A percentile compares a stretch with the other conserved stretches of the same genome.
Evolutionary conservation across 1,284 basidiomycete species (phyloP).

Genomic region (Ceratobasidium sp.): DNA sequence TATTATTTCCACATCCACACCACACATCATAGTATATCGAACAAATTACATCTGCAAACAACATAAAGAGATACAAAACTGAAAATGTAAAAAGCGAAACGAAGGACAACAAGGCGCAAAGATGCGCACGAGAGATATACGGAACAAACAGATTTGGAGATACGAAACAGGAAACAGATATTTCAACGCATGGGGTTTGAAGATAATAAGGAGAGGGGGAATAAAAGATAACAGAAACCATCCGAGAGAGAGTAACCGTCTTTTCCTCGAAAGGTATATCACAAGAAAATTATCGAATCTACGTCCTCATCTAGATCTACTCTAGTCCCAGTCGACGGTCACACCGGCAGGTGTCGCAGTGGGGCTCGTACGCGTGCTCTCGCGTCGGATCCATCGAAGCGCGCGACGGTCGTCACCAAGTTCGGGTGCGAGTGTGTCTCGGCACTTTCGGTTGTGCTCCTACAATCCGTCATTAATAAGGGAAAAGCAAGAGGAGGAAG

Average conservation of each 20-base stretch:
- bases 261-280: background rate
- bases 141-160: too few species aligned
- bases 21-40: slow-evolving; percentile 2
- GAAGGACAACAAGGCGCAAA: slow-evolving; percentile 2
- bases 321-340: slow-evolving; percentile 79
- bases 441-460: slow-evolving; percentile 87
- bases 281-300: too few species aligned
- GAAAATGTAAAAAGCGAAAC: slow-evolving; percentile 19
- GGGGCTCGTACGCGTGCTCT: slow-evolving; percentile 56
- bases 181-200: background rate
- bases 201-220: background rate
- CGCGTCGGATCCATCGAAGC: slow-evolving; percentile 82
- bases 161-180: too few species aligned
- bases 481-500: background rate
- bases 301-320: background rate
- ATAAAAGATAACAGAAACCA: background rate
- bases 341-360: slow-evolving; percentile 66
- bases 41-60: background rate
- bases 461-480: slow-evolving; percentile 53
- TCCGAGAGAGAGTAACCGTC: background rate
- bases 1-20: slow-evolving; percentile 8
- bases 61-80: slow-evolving; percentile 24
- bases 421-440: slow-evolving; percentile 76
- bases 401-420: slow-evolving; percentile 85
- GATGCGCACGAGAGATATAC: background rate